Conservation (phyloP, 2,329 filamentous ascomycete species). For the Penicillium sp. region DNA sequence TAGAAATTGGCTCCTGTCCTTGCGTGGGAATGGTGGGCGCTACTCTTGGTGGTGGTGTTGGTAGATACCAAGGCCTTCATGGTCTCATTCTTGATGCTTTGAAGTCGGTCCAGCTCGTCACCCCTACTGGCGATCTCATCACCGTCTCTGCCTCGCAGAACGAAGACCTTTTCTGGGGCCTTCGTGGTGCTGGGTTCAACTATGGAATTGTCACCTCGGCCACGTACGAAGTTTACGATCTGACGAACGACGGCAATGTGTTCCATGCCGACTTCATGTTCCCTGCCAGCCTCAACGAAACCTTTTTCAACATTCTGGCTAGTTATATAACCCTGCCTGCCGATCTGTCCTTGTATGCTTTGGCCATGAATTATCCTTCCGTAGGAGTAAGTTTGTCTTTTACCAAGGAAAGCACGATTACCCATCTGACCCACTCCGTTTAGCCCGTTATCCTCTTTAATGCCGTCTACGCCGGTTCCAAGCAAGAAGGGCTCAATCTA, state of each 20-base stretch:
- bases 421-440: background rate
- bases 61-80: background rate
- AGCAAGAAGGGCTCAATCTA: background rate
- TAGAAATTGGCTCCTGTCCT: background rate
- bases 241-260: background rate
- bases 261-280: background rate
- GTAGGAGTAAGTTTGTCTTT: background rate
- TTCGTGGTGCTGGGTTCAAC: background rate
- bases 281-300: background rate
- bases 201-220: background rate
- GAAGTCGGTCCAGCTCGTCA: background rate
- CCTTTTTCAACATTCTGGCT: background rate
- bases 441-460: background rate
- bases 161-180: background rate
- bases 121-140: background rate
- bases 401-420: background rate
- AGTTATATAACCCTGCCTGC: background rate
- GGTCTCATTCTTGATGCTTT: background rate
- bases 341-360: background rate
- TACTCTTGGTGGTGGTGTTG: background rate
- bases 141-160: background rate
- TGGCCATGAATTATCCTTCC: background rate
- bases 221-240: background rate
- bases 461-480: background rate
- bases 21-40: background rate